Evolutionary conservation across 2,329 filamentous ascomycete species (phyloP), one percentile per base, ranked within the genome.

Genomic region (Hypoxylon sp.): DNA sequence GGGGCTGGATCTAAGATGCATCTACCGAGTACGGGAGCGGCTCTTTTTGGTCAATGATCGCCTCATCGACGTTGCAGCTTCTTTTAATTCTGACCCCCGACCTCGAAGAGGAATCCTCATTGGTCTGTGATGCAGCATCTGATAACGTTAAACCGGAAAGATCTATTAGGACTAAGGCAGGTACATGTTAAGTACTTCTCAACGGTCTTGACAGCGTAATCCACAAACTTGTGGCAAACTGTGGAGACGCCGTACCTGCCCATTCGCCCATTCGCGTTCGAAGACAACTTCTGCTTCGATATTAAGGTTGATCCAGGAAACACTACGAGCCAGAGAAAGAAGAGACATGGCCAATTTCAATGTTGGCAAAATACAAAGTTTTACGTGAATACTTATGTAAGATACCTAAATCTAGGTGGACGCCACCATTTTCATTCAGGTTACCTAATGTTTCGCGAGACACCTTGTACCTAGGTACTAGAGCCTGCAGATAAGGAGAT

Each of bases 91-190:
- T 63, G 63, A 69, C 45, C 34, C 25, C 67, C 67, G 60, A 58
- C 43, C 46, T 57, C 30, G 13, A 63, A 61, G n/a, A 63, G 46
- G 51, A 60, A 63, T 53, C 9, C 46, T 51, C 11, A 67, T 69
- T 64, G 64, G 64, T 21, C 30, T 28, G 58, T 65, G 64, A 50
- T 63, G 64, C 65, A 60, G 60, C 52, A 70, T 70, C 67, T 52
- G 67, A 70, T 70, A 70, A 70, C 64, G 67, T 69, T 69, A 65
- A 69, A 69, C 49, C n/a, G 41, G 60, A 61, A 14, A 59, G 41
- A 60, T 49, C 57, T 59, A 28, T 48, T 25, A 34, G n/a, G 32
- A 30, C 30, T 50, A 38, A 43, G 38, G 38, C 38, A 43, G 46
- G 36, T 49, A 60, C 50, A 45, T 28, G 23, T 43, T 43, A 25